phyloP scores from a whole-genome alignment of 148 eudicot species.

The Diospyros kaki region DNA sequence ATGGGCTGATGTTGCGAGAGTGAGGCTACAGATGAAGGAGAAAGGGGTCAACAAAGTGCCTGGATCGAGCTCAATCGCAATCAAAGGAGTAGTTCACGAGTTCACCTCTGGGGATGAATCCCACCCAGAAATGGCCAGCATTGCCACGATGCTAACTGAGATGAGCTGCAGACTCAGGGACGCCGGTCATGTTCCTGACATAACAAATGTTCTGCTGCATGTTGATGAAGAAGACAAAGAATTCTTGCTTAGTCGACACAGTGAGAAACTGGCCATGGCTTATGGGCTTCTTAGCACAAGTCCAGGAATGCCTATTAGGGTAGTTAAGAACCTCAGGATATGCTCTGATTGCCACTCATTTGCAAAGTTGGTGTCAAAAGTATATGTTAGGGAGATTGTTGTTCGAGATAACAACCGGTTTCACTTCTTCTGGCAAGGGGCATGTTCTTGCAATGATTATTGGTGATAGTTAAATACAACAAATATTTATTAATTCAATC shows the following conservation, averaged over 20 bases:
- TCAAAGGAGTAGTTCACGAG: slow-evolving; percentile 28
- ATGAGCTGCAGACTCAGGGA: slow-evolving; percentile 20
- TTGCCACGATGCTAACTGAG: slow-evolving; percentile 21
- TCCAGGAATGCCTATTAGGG: slow-evolving; percentile 21
- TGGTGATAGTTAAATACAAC: slow-evolving; percentile 16
- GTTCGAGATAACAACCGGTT: slow-evolving; percentile 30
- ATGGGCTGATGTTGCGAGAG: slow-evolving; percentile 32
- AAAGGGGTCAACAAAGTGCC: slow-evolving; percentile 29
- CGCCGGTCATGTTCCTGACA: slow-evolving; percentile 28
- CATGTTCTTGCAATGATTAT: slow-evolving; percentile 35
- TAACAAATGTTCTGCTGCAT: slow-evolving; percentile 29
- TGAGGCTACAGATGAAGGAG: slow-evolving; percentile 33
- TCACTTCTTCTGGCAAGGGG: slow-evolving; percentile 30
- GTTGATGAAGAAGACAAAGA: slow-evolving; percentile 31
- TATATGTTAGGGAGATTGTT: slow-evolving; percentile 28
- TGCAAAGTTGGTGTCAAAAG: slow-evolving; percentile 28
- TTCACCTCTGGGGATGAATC: slow-evolving; percentile 35
- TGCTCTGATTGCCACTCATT: slow-evolving; percentile 37
- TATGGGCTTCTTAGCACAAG: slow-evolving; percentile 27
- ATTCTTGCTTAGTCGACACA: slow-evolving; percentile 28
- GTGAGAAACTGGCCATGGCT: slow-evolving; percentile 35
- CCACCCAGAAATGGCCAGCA: slow-evolving; percentile 12
- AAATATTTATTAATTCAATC: too few species aligned
- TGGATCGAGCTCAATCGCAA: slow-evolving; percentile 34
- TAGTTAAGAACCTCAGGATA: slow-evolving; percentile 39